phyloP scores from a whole-genome alignment of 1,284 basidiomycete species.

The Sporisorium scitamineum region DNA sequence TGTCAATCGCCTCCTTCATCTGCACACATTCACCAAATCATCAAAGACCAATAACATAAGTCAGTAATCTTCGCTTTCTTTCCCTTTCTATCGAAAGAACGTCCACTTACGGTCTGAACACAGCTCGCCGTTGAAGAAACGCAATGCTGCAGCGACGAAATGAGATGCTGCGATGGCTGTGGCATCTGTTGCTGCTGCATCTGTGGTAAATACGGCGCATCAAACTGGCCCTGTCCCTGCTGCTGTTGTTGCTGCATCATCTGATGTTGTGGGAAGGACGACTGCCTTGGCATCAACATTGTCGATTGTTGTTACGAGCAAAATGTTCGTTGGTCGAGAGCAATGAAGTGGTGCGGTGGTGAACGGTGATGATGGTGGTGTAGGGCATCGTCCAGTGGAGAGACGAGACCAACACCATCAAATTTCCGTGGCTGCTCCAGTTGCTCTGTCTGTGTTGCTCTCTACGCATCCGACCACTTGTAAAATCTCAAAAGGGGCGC shows the following conservation, averaged over 20 bases:
- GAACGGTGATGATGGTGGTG: conserved; percentile 5
- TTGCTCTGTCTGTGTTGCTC: background rate
- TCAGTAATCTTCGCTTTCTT: background rate
- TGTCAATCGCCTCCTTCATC: conserved; percentile 45
- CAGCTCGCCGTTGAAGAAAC: conserved; percentile 36
- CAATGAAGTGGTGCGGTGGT: background rate
- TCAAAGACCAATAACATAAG: background rate
- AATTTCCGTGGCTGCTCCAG: background rate
- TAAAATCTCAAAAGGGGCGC: background rate
- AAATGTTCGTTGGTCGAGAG: background rate
- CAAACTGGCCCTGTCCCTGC: conserved; percentile 14
- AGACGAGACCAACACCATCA: background rate
- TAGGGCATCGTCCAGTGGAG: background rate
- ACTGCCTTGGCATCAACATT: conserved; percentile 39
- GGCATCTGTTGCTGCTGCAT: conserved; percentile 31
- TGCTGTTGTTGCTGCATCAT: conserved; percentile 17
- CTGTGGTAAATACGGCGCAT: conserved; percentile 15
- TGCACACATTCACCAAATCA: background rate
- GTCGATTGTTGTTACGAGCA: background rate
- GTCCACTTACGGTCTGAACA: conserved; percentile 32
- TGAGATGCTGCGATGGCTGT: conserved; percentile 41
- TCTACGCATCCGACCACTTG: background rate
- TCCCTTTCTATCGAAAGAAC: background rate
- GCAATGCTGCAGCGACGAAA: conserved; percentile 39
- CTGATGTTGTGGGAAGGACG: conserved; percentile 30